Base-by-base conservation (phyloP, 768 basidiomycete species). In the Clavulina sp. region DNA sequence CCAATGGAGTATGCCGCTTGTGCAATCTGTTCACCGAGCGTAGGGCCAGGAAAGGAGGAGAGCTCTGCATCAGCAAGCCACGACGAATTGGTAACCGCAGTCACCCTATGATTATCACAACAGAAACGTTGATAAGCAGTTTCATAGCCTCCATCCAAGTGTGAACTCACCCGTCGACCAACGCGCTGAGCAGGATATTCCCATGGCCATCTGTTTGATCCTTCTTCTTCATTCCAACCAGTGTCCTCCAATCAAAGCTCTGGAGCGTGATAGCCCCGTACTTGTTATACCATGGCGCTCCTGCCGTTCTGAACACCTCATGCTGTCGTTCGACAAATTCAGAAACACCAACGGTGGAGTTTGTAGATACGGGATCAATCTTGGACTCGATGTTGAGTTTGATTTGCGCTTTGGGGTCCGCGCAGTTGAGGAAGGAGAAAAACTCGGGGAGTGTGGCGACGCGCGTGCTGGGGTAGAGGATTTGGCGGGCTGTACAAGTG, bases 181-280 rank as follows among this genome's bases (percentile, higher is more conserved):
- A 69, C 23, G 85, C 84, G 2, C 81, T 75, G 3, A 70, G 78
- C 5, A 66, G 58, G 26, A 85, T 68, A n/a, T n/a, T n/a, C n/a
- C n/a, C n/a, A n/a, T n/a, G n/a, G n/a, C n/a, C n/a, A n/a, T n/a
- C n/a, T 18, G 57, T 60, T 5, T 76, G 71, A 57, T 84, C 76
- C n/a, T 76, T 63, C 57, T 69, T 60, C 76, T 81, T 82, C 80
- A 85, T 84, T 23, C 66, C 71, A 47, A 81, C 62, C 13, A 87
- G 61, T 13, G 82, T 78, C 58, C 83, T 70, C 84, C 85, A 87
- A 61, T 84, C 80, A 58, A 85, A 84, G 58, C 81, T 82, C 67
- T 88, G 81, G 57, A 55, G 32, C 26, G 63, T 64, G 26, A 63
- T 56, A 13, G 43, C 43, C 13, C 36, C 36, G 21, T 13, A 21